Conservation (phyloP, 176 grass and related monocot genomes). For the Miscanthus lutarioriparius region DNA sequence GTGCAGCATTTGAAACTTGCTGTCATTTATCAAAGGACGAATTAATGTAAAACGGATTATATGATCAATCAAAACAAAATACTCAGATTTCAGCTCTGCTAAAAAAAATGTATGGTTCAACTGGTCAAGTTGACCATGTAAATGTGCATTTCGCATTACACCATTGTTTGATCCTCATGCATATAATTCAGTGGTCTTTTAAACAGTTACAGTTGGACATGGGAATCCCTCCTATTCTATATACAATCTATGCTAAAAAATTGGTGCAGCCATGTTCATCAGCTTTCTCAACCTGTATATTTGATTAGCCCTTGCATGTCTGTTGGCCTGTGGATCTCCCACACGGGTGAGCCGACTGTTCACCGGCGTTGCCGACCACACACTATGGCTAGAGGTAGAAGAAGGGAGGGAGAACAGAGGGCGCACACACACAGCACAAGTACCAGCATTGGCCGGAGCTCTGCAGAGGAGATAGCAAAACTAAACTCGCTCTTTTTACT, state of each 20-base stretch:
- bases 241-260: not conserved
- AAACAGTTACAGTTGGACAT: not conserved
- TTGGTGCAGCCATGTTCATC: not conserved
- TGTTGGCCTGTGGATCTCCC: too few relatives aligned
- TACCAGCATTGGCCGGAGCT: too few relatives aligned
- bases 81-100: not conserved
- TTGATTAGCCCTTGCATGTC: constrained; percentile 3
- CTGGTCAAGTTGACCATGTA: not conserved
- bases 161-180: not conserved
- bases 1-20: not conserved
- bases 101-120: constrained; percentile 16
- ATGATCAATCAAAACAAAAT: not conserved
- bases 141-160: constrained; percentile 4
- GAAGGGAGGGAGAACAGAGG: too few relatives aligned
- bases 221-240: not conserved
- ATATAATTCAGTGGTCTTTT: not conserved
- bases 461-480: too few relatives aligned
- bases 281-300: not conserved
- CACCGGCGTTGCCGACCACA: too few relatives aligned
- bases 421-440: too few relatives aligned
- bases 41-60: not conserved
- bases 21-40: not conserved
- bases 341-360: too few relatives aligned
- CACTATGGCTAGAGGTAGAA: too few relatives aligned
- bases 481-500: too few relatives aligned